Base-by-base conservation (phyloP, 371 early-diverging fungal species). In the Mortierella sp. region DNA sequence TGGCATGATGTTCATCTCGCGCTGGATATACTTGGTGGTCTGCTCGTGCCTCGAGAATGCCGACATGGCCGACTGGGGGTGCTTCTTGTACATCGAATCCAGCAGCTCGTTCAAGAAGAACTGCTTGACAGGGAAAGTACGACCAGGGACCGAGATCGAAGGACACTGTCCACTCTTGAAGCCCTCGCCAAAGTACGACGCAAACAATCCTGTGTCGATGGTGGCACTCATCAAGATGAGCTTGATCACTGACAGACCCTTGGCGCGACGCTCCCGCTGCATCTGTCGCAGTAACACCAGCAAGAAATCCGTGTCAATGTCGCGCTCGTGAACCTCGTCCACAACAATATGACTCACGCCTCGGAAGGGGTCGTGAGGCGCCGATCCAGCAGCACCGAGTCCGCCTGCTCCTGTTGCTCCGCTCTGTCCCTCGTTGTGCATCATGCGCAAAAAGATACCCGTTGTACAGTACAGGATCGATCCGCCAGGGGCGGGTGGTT, bases 141-240 rank as follows among this genome's bases (percentile, higher is more conserved):
- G 88, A 1, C 96, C 96, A 0, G 95, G 92, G 11, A 97, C 92
- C 43, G 88, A 81, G 14, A 96, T 80, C n/a, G 91, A 88, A 44
- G 93, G 90, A 41, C 92, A 80, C 58, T 83, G 82, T 6, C 83
- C 83, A 70, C 93, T 74, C 71, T 80, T 74, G 75, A 77, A 88
- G 27, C 79, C 83, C 29, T 88, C 89, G 0, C 88, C 83, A 81
- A 96, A 96, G 80, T 94, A 95, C 21, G 83, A 82, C 10, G 89
- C 77, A 71, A 96, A 92, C 38, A 89, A 60, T 10, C 89, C 81
- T 0, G 90, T 83, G 55, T 96, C 92, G 43, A 94, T 87, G 1
- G 96, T 95, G 2, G 96, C 96, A 72, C 94, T 94, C 96, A 96
- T 95, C 44, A 96, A 78, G 32, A 96, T 88, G 35, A 94, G 74